These are phyloP conservation scores for Picocystis sp. DNA, from an alignment of 163 green algal genomes.

Conservation along the genomic window DNA sequence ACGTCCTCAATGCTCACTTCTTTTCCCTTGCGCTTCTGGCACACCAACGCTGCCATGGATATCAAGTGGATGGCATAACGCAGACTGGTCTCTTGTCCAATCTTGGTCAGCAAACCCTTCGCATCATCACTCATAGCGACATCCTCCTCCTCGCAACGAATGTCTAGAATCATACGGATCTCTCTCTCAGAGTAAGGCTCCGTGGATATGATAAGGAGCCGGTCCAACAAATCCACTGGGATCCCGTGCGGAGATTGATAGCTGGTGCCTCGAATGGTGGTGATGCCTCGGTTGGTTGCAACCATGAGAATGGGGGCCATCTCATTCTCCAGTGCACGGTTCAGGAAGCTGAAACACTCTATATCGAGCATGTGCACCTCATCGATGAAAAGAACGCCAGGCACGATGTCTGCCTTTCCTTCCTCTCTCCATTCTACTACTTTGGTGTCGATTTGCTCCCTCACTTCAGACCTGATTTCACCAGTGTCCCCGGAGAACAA, in stretches of 20 bases:
- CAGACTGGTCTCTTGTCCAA: conserved; percentile 45
- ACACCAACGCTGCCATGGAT: conserved; percentile 65
- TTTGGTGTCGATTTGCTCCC: conserved; percentile 95
- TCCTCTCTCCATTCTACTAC: conserved; percentile 93
- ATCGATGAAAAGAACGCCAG: conserved; percentile 97
- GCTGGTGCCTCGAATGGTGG: conserved; percentile 79
- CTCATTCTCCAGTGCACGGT: conserved; percentile 90
- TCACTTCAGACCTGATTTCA: conserved; percentile 91
- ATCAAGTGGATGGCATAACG: conserved; percentile 95
- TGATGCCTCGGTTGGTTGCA: conserved; percentile 90
- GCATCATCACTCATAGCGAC: conserved; percentile 86
- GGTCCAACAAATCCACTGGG: conserved; percentile 94
- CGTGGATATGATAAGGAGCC: conserved; percentile 71
- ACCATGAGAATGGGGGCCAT: conserved; percentile 91
- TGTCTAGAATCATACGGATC: conserved; percentile 83
- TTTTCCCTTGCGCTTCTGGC: conserved; percentile 57
- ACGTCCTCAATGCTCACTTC: conserved; percentile 88
- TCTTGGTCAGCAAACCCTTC: conserved; percentile 87
- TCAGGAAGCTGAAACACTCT: conserved; percentile 98
- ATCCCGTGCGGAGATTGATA: conserved; percentile 90
- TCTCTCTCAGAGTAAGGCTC: conserved; percentile 78
- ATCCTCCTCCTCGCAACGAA: conserved; percentile 94
- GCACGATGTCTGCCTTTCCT: conserved; percentile 95
- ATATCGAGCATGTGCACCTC: conserved; percentile 99
- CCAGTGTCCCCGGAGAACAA: conserved; percentile 95